Conservation (phyloP, 2,329 filamentous ascomycete species). For the Akanthomyces uredinophilus region DNA sequence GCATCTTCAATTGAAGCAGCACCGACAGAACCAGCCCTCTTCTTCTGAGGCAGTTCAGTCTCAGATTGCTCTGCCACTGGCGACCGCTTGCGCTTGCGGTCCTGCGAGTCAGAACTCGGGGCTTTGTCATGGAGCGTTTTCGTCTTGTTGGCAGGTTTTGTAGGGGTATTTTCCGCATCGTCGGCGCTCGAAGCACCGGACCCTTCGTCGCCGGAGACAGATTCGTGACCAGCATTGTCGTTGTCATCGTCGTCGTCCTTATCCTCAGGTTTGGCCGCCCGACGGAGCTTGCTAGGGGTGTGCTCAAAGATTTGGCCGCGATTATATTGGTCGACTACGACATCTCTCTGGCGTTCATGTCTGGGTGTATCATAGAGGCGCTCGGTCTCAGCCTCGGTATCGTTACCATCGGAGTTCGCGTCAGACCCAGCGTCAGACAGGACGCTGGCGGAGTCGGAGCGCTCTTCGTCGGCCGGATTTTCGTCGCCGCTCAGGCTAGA, state of each 20-base stretch:
- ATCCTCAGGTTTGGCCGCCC: constrained; percentile 35
- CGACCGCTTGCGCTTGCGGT: constrained; percentile 49
- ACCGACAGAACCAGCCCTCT: constrained; percentile 47
- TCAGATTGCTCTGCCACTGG: constrained; percentile 40
- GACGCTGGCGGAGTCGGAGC: constrained; percentile 46
- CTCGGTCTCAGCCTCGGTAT: constrained; percentile 89
- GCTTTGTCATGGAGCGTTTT: constrained; percentile 20
- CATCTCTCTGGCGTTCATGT: constrained; percentile 57
- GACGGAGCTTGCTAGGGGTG: constrained; percentile 73
- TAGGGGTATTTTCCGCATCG: constrained; percentile 32
- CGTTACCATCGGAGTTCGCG: constrained; percentile 43
- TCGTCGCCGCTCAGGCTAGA: constrained; percentile 25
- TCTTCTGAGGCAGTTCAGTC: constrained; percentile 45
- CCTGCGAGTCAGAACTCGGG: constrained; percentile 24
- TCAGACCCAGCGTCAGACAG: constrained; percentile 49
- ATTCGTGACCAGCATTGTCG: constrained; percentile 20
- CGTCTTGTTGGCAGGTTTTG: constrained; percentile 27
- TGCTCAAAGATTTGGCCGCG: constrained; percentile 54
- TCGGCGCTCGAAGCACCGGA: constrained; percentile 36
- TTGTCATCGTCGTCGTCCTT: constrained; percentile 33
- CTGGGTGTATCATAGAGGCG: constrained; percentile 84
- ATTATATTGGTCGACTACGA: constrained; percentile 53
- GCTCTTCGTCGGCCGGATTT: constrained; percentile 25
- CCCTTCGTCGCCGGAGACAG: constrained; percentile 36
- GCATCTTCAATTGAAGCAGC: constrained; percentile 32